A percentile compares a stretch with the other conserved stretches of the same genome.
These are phyloP conservation scores for Coniophora puteana DNA, from an alignment of 1,284 basidiomycete species.

Conservation along the genomic window DNA sequence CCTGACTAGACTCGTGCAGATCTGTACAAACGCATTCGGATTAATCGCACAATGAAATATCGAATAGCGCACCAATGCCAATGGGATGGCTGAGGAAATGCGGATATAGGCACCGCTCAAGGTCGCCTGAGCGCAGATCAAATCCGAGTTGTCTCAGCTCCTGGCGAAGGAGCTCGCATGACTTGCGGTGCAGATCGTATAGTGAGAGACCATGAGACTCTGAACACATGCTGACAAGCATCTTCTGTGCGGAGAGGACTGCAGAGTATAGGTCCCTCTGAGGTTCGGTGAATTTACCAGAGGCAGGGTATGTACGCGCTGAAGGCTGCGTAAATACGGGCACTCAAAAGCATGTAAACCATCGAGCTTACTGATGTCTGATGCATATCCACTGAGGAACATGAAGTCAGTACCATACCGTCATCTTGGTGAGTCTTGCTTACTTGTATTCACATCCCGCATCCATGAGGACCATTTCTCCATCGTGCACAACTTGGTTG, in stretches of 20 bases:
- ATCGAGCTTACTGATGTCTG: constrained; percentile 98
- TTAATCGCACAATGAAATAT: not conserved
- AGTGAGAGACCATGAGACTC: constrained; percentile 55
- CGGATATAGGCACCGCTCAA: constrained; percentile 80
- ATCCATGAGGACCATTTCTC: constrained; percentile 85
- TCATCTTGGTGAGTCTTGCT: too few species aligned
- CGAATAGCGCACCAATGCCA: constrained; percentile 60
- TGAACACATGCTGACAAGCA: constrained; percentile 59
- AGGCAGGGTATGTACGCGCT: constrained; percentile 89
- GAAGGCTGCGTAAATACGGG: constrained; percentile 4
- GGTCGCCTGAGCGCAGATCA: constrained; percentile 54
- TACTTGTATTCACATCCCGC: constrained; percentile 89
- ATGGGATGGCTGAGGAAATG: constrained; percentile 87
- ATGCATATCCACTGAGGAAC: constrained; percentile 78
- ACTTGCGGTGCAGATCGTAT: constrained; percentile 78
- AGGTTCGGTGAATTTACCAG: constrained; percentile 74
- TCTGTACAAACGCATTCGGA: constrained; percentile 42
- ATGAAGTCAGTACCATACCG: constrained; percentile 9
- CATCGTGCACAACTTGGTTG: constrained; percentile 67
- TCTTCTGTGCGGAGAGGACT: constrained; percentile 75
- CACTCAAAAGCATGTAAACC: too few species aligned
- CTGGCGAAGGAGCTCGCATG: constrained; percentile 63
- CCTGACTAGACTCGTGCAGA: constrained; percentile 69
- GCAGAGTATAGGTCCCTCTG: constrained; percentile 90
- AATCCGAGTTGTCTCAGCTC: constrained; percentile 88